phyloP scores from a whole-genome alignment of 2,329 filamentous ascomycete species.

The Simplicillium aogashimaense region DNA sequence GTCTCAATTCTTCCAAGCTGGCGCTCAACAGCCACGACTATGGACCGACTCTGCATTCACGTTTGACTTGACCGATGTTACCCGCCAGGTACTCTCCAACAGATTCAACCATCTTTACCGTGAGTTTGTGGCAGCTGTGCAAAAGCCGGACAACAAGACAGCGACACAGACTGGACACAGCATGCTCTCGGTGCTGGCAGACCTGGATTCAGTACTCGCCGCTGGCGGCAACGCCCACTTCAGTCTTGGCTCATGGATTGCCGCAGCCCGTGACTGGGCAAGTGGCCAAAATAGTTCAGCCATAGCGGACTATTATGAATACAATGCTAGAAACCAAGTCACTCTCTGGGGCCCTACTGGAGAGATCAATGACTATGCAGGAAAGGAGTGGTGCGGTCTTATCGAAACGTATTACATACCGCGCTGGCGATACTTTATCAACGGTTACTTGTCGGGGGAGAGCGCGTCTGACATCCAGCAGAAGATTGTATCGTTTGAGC shows the following conservation, averaged over 20 bases:
- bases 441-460: conserved; percentile 17
- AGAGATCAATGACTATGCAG: conserved; percentile 39
- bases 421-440: conserved; percentile 34
- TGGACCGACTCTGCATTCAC: conserved; percentile 1
- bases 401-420: conserved; percentile 33
- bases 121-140: background rate
- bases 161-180: background rate
- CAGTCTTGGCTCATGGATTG: conserved; percentile 29
- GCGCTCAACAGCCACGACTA: background rate
- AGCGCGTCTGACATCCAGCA: background rate
- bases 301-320: conserved; percentile 26
- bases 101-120: background rate
- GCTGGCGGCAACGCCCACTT: conserved; percentile 26
- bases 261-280: conserved; percentile 22
- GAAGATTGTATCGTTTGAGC: conserved; percentile 1
- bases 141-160: no score
- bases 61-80: conserved; percentile 2
- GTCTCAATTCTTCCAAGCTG: background rate
- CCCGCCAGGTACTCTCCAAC: conserved; percentile 3
- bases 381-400: conserved; percentile 36
- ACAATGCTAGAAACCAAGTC: conserved; percentile 38
- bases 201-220: conserved; percentile 2
- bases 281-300: conserved; percentile 8
- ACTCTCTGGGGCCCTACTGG: conserved; percentile 38
- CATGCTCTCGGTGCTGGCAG: conserved; percentile 1